Base-by-base conservation (phyloP, 371 early-diverging fungal genomes). In the Capillidium heterosporum region DNA sequence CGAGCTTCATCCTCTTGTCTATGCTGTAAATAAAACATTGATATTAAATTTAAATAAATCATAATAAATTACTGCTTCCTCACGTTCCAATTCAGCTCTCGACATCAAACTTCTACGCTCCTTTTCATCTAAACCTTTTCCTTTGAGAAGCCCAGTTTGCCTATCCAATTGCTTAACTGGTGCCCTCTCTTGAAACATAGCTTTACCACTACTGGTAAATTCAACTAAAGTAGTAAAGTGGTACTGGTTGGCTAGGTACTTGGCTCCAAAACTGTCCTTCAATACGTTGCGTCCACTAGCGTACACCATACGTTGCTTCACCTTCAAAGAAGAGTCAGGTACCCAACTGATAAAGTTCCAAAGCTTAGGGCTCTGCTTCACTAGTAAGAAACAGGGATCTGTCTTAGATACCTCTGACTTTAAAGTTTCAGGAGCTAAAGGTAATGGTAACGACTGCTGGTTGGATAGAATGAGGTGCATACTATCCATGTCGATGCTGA, bases 61-160 rank as follows among this genome's bases (percentile, higher is more conserved):
- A 40, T 40, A 40, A 48, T 15, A 48, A 48, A 10, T 48, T 48
- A 48, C 48, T 48, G 48, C 48, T 48, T 48, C 48, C 19, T 48
- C 48, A 10, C 48, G 10, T 15, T 13, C 19, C 19, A 48, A 27
- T 27, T 48, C 48, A 15, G 19, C 48, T 48, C 19, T 48, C 10
- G 48, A 48, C 19, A 48, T 11, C 10, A 48, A 19, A 19, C 15
- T 21, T 13, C 19, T 21, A 10, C 48, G 10, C 48, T 48, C 48
- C 48, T 48, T 10, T 48, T 11, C 10, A 10, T 48, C 19, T 23
- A 15, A 27, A 23, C 10, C 19, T 48, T 23, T 23, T 23, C 27
- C 10, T 23, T 48, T 19, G 10, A 48, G 10, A 10, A 21, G 48
- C 24, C 19, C 10, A 48, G 15, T 48, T 21, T 15, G 10, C 13